Base-by-base conservation (phyloP, 2,329 filamentous ascomycete species). In the Calonectria honghensis region DNA sequence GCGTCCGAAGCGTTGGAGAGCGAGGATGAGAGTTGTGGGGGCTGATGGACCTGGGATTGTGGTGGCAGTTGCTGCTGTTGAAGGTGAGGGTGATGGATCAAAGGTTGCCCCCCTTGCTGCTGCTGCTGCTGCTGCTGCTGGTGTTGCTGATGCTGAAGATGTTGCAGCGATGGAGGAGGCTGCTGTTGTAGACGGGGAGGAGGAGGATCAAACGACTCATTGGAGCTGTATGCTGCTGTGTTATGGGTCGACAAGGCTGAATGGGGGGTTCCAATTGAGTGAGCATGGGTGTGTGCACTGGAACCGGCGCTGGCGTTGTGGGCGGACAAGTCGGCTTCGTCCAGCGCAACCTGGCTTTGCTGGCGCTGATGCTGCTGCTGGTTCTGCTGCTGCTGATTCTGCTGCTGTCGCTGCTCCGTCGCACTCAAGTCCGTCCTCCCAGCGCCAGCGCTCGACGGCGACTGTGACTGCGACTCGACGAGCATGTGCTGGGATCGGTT, bases 401-500 rank as follows among this genome's bases (percentile, higher is more conserved):
- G 31, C 31, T 31, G 72, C 74, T 79, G 78, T 35, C 32, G 32
- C 54, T 70, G 76, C 70, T 73, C 73, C 51, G 64, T 75, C 72
- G 68, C 68, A 70, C 59, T 70, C 68, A 48, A 59, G 80, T 79
- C 72, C 73, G 79, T 75, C 76, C 79, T 77, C 79, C 73, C 54
- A 73, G 77, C 77, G 75, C 78, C 75, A 68, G 72, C 74, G 72
- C 76, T 72, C 80, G 84, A 75, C 81, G 85, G 84, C 79, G 82
- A 85, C 84, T 79, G 85, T 70, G 79, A 83, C 82, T 79, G 85
- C 71, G 79, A 83, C 82, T 89, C 89, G 80, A 86, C 85, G 80
- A 91, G 86, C 77, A 88, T 87, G 82, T 90, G 89, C 85, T 91
- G 90, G 83, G 90, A 90, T 80, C 89, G 89, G 81, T 90, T 90